Conservation (phyloP, 2,329 filamentous ascomycete species). For the Colletotrichum ledebouriae region DNA sequence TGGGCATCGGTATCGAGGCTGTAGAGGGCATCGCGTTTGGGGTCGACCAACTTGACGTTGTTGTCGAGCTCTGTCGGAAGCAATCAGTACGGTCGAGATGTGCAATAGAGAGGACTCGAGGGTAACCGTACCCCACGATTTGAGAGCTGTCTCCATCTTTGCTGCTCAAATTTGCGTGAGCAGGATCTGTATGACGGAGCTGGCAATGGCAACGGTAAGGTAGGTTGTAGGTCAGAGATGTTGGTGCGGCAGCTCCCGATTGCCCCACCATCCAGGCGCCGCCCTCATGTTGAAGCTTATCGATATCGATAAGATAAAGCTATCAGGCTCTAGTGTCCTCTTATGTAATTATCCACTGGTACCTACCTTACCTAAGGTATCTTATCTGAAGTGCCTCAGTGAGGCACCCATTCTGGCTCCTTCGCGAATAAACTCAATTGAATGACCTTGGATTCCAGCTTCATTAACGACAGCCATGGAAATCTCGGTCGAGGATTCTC, state of each 20-base stretch:
- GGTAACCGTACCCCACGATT: slow-evolving; percentile 47
- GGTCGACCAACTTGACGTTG: slow-evolving; percentile 84
- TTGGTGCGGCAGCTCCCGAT: not conserved
- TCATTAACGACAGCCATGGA: too few species aligned
- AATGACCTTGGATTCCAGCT: not conserved
- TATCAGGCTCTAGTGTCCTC: not conserved
- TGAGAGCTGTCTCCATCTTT: slow-evolving; percentile 48
- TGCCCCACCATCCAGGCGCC: slow-evolving; percentile 38
- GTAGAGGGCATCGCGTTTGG: slow-evolving; percentile 91
- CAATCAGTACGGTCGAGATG: not conserved
- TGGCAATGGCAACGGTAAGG: slow-evolving; percentile 12
- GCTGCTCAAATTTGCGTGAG: slow-evolving; percentile 26
- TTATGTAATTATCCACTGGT: slow-evolving; percentile 7
- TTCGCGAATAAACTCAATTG: not conserved
- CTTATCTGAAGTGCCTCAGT: too few species aligned
- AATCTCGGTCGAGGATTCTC: too few species aligned
- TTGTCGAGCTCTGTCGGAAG: slow-evolving; percentile 83
- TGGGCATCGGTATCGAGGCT: slow-evolving; percentile 79
- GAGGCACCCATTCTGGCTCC: too few species aligned
- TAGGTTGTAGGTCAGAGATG: slow-evolving; percentile 13
- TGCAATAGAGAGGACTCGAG: not conserved
- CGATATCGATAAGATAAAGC: slow-evolving; percentile 42
- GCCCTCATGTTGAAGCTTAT: slow-evolving; percentile 15
- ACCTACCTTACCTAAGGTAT: not conserved
- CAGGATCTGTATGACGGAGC: slow-evolving; percentile 25